These are phyloP conservation scores for Quercus dentata DNA, from an alignment of 306 rosid genomes.

Conservation along the genomic window DNA sequence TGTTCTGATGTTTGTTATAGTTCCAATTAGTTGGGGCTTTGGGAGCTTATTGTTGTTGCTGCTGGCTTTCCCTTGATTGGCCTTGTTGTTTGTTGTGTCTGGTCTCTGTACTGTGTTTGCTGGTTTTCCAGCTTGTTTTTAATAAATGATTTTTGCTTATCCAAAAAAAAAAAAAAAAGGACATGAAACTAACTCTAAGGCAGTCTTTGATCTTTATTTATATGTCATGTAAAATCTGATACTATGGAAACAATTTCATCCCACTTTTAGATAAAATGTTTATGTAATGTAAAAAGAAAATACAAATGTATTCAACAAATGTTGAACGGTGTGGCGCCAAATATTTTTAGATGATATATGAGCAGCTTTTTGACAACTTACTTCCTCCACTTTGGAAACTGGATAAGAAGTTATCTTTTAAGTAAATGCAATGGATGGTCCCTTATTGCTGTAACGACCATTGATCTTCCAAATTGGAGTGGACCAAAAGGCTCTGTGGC, in stretches of 20 bases:
- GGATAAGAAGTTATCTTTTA: not conserved
- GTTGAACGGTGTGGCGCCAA: not conserved
- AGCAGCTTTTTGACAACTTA: not conserved
- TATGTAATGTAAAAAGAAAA: not conserved
- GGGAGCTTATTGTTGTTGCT: no score
- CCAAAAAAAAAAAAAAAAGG: no score
- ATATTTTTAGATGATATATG: not conserved
- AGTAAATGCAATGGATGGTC: not conserved
- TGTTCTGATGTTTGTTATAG: no score
- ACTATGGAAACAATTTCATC: not conserved
- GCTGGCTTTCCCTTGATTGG: no score
- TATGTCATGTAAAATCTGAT: not conserved
- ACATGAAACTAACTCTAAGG: not conserved
- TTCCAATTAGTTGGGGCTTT: no score
- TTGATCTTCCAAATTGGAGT: not conserved
- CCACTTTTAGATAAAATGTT: not conserved
- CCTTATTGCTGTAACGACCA: not conserved
- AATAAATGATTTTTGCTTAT: no score
- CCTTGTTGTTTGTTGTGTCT: no score
- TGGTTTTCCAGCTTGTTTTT: no score
- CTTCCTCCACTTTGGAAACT: not conserved
- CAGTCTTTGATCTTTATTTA: not conserved
- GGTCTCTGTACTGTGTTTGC: no score
- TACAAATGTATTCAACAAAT: not conserved
- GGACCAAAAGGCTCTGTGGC: not conserved